A percentile compares a stretch with the other conserved stretches of the same genome.
phyloP scores from a whole-genome alignment of 805 yeast species.

The Nakazawaea anatomiae region DNA sequence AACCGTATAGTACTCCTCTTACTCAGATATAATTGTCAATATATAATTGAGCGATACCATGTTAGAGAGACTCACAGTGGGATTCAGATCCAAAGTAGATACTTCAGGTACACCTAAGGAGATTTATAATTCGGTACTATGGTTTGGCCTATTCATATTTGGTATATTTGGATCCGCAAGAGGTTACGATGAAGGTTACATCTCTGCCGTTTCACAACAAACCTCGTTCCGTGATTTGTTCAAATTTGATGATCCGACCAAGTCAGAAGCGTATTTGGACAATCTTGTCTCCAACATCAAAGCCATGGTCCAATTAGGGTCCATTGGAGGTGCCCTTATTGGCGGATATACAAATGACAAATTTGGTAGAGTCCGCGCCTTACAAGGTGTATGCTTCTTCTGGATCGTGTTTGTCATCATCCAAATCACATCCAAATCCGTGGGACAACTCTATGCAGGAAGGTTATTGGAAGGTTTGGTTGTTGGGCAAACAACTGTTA shows the following conservation, averaged over 20 bases:
- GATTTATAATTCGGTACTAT: conserved; percentile 41
- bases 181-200: conserved; percentile 53
- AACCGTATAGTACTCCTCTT: too few relatives aligned
- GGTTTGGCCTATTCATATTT: conserved; percentile 39
- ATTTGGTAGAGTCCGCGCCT: conserved; percentile 45
- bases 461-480: conserved; percentile 52
- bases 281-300: conserved; percentile 46
- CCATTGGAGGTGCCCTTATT: conserved; percentile 44
- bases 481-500: conserved; percentile 51
- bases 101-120: conserved; percentile 29
- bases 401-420: conserved; percentile 43
- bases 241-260: conserved; percentile 35
- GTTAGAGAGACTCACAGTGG: not conserved
- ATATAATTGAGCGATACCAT: too few relatives aligned
- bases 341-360: conserved; percentile 43
- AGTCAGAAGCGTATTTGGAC: conserved; percentile 31
- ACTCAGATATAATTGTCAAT: too few relatives aligned
- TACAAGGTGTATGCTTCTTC: conserved; percentile 34
- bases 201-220: conserved; percentile 40
- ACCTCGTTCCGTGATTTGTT: conserved; percentile 33
- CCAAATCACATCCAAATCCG: conserved; percentile 37
- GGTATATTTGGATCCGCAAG: conserved; percentile 53
- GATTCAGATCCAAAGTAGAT: conserved; percentile 6
- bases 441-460: conserved; percentile 53
- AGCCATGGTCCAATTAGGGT: conserved; percentile 52